These are phyloP conservation scores for Xylaria castorea DNA, from an alignment of 495 filamentous ascomycete species.

Conservation along the genomic window DNA sequence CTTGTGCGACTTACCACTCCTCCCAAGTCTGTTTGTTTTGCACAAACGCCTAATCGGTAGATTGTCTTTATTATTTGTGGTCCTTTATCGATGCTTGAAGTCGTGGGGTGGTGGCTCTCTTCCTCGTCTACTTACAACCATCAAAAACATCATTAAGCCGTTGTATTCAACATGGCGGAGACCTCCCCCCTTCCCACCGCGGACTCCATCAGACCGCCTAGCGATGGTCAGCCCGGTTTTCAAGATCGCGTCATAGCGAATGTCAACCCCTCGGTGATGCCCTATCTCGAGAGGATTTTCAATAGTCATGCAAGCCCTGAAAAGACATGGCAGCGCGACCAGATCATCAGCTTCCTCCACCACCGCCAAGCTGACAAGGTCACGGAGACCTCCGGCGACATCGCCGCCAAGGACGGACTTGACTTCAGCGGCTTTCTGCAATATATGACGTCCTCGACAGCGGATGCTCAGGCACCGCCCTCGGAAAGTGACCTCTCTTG, in stretches of 20 bases:
- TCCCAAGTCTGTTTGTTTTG: background rate
- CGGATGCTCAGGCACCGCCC: constrained; percentile 51
- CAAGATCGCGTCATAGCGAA: constrained; percentile 40
- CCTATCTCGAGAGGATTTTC: constrained; percentile 50
- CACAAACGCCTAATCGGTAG: background rate
- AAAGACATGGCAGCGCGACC: constrained; percentile 46
- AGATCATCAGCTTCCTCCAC: constrained; percentile 46
- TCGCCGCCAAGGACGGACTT: constrained; percentile 50
- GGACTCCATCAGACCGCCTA: constrained; percentile 44
- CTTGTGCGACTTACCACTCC: background rate
- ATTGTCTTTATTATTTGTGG: background rate
- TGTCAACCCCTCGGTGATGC: constrained; percentile 39
- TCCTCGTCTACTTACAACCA: background rate
- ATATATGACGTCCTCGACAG: constrained; percentile 66
- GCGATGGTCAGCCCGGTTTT: constrained; percentile 42
- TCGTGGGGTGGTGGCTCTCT: background rate
- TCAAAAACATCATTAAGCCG: background rate
- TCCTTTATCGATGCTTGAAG: background rate
- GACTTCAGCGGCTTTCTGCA: constrained; percentile 59
- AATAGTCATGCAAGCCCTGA: constrained; percentile 40
- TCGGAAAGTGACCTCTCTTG: constrained; percentile 60
- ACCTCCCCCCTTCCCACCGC: constrained; percentile 31
- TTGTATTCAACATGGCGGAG: constrained; percentile 33
- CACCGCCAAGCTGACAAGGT: constrained; percentile 46
- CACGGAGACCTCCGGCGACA: constrained; percentile 38